Base-by-base conservation (phyloP, 371 early-diverging fungal species). In the Mortierella sp. region DNA sequence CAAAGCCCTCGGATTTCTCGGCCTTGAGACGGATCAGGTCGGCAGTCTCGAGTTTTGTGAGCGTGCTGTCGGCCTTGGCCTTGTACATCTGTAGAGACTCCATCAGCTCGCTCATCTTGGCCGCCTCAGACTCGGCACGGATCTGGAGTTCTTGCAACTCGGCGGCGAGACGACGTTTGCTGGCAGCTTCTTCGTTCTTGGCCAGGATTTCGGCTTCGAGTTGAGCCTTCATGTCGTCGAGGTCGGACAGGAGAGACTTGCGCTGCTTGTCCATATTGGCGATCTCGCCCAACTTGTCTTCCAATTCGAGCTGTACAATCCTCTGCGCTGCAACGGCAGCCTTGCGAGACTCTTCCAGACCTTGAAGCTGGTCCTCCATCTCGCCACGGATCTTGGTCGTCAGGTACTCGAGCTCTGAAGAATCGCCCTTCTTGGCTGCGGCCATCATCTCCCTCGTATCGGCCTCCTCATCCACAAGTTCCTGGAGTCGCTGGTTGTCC, bases 331-430 rank as follows among this genome's bases (percentile, higher is more conserved):
- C 92, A 28, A 93, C 86, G 21, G 96, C 89, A 8, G 96, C 95
- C 71, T 93, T 89, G 14, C 95, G 92, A 5, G 95, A 93, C 79
- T 95, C 96, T 81, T 97, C 96, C 8, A 95, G 88, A 70, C 94
- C 92, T 48, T 93, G 93, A 53, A 97, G 84, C 72, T 92, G 93
- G 59, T 88, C 94, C 61, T 94, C 94, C 64, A 92, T 87, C 69
- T 95, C 95, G 0, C 91, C 89, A 28, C 90, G 82, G 44, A 91
- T 89, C 81, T 88, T 88, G 78, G 81, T 90, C 34, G 91, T 91
- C 21, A 93, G 78, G 34, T 89, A 78, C 51, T 93, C 93, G 8
- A 93, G 80, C 67, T 92, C 92, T 4, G 87, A 87, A 2, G 88
- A 83, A 57, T 87, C 82, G 14, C 85, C 73, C 72, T 87, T 81